phyloP scores from a whole-genome alignment of 2,329 filamentous ascomycete species.

The Cadophora gregata region DNA sequence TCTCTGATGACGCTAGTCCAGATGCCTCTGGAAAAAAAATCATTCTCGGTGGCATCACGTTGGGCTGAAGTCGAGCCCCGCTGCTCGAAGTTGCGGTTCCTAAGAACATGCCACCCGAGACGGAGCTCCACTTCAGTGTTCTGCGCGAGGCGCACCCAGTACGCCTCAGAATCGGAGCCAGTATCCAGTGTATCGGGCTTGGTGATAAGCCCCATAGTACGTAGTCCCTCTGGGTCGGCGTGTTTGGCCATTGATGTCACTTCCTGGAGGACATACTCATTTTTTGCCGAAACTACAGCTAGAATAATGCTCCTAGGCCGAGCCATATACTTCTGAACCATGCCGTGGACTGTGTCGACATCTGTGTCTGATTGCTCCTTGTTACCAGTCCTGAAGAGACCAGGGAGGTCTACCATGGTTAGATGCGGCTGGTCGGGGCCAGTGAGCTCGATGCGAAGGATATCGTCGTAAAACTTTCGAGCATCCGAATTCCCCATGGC shows the following conservation, averaged over 20 bases:
- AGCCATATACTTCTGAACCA: conserved; percentile 58
- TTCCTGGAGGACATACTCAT: conserved; percentile 14
- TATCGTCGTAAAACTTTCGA: conserved; percentile 26
- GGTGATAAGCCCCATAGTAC: conserved; percentile 55
- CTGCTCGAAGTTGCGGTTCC: conserved; percentile 44
- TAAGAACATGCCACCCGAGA: conserved; percentile 59
- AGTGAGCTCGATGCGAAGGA: conserved; percentile 25
- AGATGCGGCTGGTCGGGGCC: conserved; percentile 52
- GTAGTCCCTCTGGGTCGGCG: conserved; percentile 12
- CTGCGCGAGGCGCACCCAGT: conserved; percentile 49
- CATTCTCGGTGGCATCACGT: conserved; percentile 46
- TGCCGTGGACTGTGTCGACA: conserved; percentile 39
- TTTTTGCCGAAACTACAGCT: conserved; percentile 55
- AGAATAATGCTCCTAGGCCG: conserved; percentile 59
- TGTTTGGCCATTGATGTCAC: conserved; percentile 43
- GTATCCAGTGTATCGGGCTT: conserved; percentile 41
- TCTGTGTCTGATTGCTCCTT: conserved; percentile 49
- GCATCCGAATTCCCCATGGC: conserved; percentile 17
- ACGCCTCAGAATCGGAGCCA: conserved; percentile 47
- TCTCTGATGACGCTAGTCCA: conserved; percentile 47
- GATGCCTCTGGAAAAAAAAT: conserved; percentile 50
- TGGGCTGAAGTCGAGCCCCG: conserved; percentile 32
- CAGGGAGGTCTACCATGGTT: conserved; percentile 64
- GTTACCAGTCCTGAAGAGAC: conserved; percentile 50
- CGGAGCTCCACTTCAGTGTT: conserved; percentile 53